Evolutionary conservation across 352 stramenopile species (phyloP).

Genomic region (Elongisporangium senticosum): DNA sequence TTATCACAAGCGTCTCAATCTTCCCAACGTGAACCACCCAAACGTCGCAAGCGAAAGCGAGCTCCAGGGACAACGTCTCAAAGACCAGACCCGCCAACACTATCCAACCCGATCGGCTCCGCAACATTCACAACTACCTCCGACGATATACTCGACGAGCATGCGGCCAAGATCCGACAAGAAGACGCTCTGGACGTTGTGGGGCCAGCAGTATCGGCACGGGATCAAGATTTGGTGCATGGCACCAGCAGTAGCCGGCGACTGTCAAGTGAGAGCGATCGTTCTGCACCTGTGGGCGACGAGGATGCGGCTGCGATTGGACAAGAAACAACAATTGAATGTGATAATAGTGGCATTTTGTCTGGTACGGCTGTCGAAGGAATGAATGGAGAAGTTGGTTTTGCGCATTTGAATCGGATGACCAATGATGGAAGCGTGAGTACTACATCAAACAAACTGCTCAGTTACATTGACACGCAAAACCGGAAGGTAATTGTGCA

Average conservation of each 20-base stretch:
- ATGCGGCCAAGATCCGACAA: not conserved
- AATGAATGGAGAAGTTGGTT: not conserved
- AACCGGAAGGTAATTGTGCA: not conserved
- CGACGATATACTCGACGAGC: too few species aligned
- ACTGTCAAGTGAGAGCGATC: not conserved
- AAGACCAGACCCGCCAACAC: too few species aligned
- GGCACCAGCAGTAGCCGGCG: not conserved
- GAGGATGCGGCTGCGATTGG: slow-evolving; percentile 18
- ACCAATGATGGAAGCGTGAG: not conserved
- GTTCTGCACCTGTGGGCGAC: not conserved
- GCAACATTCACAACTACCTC: too few species aligned
- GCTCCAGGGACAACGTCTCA: too few species aligned
- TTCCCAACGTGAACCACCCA: not conserved
- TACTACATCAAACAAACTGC: not conserved
- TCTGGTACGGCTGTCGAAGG: too few species aligned
- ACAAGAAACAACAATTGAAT: slow-evolving; percentile 8
- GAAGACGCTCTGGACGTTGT: not conserved
- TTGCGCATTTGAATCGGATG: not conserved
- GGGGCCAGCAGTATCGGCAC: not conserved
- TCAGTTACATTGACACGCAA: not conserved
- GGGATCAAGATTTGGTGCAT: not conserved
- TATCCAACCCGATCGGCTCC: too few species aligned
- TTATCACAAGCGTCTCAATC: not conserved
- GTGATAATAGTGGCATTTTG: too few species aligned
- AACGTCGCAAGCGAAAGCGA: not conserved